Evolutionary conservation across 2,329 filamentous ascomycete species (phyloP).

Genomic region (Fusarium metavorans): DNA sequence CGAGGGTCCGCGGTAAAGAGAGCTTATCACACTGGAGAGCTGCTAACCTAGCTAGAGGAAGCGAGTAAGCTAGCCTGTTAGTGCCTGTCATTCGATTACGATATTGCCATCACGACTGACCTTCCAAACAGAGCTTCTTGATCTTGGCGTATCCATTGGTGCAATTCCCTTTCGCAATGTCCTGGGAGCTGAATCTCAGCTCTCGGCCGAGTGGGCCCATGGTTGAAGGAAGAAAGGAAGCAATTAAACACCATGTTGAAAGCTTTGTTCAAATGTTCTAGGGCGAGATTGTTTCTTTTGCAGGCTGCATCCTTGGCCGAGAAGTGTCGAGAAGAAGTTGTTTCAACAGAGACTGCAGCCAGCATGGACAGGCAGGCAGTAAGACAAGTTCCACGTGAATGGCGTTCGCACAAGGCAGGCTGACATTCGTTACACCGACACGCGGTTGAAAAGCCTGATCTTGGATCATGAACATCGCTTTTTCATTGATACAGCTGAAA

Average conservation of each 20-base stretch:
- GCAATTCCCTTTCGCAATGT: slow-evolving; percentile 17
- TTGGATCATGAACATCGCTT: background rate
- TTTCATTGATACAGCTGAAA: background rate
- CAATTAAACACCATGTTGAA: background rate
- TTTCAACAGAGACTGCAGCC: background rate
- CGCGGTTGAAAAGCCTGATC: background rate
- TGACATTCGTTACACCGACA: background rate
- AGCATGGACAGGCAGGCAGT: background rate
- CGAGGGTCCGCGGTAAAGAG: slow-evolving; percentile 13
- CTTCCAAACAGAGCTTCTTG: slow-evolving; percentile 24
- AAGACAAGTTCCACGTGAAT: background rate
- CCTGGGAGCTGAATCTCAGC: background rate
- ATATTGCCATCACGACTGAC: slow-evolving; percentile 29
- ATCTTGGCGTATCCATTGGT: slow-evolving; percentile 25
- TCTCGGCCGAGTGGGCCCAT: background rate
- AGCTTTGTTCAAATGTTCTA: background rate
- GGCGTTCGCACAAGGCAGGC: background rate
- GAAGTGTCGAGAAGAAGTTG: background rate
- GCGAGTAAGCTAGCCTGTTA: slow-evolving; percentile 22
- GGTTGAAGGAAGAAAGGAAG: background rate
- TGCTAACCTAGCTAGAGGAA: background rate
- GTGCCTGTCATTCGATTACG: background rate
- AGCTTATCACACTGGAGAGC: background rate
- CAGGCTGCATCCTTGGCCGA: background rate
- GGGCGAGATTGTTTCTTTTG: background rate